Evolutionary conservation across 129 eudicot species (phyloP).

Genomic region (Arctium lappa): DNA sequence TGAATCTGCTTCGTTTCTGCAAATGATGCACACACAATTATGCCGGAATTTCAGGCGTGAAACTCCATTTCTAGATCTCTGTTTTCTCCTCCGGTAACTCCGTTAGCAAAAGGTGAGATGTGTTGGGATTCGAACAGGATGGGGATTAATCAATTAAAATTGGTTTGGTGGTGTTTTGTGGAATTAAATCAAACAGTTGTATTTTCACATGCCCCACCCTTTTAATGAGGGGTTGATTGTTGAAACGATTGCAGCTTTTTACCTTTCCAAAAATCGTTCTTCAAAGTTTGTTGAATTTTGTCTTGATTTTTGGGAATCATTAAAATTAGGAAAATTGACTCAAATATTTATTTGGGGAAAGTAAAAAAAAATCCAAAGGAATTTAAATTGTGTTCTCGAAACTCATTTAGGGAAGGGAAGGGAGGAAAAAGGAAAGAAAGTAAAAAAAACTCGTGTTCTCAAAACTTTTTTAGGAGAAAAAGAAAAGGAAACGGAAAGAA

Average conservation of each 20-base stretch:
- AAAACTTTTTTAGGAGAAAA: too few relatives aligned
- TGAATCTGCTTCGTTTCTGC: not conserved
- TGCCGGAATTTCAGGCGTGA: not conserved
- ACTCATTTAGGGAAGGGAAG: too few relatives aligned
- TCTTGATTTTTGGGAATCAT: not conserved
- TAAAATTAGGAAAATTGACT: too few relatives aligned
- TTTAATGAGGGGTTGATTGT: conserved; percentile 21
- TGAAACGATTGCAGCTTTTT: conserved; percentile 4
- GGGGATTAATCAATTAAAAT: conserved; percentile 13
- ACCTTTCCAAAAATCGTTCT: not conserved
- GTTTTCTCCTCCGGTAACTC: not conserved
- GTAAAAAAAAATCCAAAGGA: too few relatives aligned
- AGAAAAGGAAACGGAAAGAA: too few relatives aligned
- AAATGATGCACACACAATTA: not conserved
- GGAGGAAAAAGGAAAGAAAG: too few relatives aligned
- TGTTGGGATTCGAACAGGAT: conserved; percentile 21
- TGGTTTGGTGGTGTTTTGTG: conserved; percentile 25
- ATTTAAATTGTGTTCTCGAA: too few relatives aligned
- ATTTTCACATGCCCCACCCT: conserved; percentile 18
- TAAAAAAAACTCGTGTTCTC: too few relatives aligned
- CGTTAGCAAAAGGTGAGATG: conserved; percentile 4
- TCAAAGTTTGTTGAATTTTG: not conserved
- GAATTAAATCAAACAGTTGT: not conserved
- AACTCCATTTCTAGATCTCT: not conserved
- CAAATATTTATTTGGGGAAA: too few relatives aligned